Conservation (phyloP, 176 grass and related monocot species). For the Poa pratensis region DNA sequence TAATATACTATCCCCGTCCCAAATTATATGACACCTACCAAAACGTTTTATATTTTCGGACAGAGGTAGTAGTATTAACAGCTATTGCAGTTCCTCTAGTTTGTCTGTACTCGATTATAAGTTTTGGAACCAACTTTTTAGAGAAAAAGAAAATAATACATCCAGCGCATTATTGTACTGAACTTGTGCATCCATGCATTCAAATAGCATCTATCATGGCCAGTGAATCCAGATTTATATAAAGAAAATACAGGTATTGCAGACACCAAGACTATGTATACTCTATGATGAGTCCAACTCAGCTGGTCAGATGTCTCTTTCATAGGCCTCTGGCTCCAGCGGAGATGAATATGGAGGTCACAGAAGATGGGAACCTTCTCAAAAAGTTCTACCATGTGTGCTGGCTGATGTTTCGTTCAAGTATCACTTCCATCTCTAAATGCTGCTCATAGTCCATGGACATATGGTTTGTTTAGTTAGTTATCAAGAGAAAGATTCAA, state of each 20-base stretch:
- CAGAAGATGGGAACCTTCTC: neutral
- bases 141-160: neutral
- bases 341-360: slow-evolving; percentile 20
- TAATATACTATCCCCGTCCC: neutral
- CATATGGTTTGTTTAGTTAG: slow-evolving; percentile 3
- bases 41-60: too few species aligned
- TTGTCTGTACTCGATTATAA: slow-evolving; percentile 11
- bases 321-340: neutral
- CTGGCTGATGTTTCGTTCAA: neutral
- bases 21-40: too few species aligned
- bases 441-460: slow-evolving; percentile 7
- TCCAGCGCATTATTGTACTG: neutral
- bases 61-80: neutral
- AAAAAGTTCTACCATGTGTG: neutral
- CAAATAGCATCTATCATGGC: neutral
- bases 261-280: neutral
- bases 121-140: neutral
- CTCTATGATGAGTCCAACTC: neutral
- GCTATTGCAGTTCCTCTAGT: neutral
- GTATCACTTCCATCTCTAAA: slow-evolving; percentile 4
- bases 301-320: neutral
- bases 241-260: neutral
- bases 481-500: too few species aligned
- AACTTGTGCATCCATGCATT: neutral
- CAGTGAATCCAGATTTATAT: neutral